Percentiles rank a stretch among this genome's conserved stretches.
Evolutionary conservation across 306 rosid genomes (phyloP).

Genomic region (Benincasa hispida): DNA sequence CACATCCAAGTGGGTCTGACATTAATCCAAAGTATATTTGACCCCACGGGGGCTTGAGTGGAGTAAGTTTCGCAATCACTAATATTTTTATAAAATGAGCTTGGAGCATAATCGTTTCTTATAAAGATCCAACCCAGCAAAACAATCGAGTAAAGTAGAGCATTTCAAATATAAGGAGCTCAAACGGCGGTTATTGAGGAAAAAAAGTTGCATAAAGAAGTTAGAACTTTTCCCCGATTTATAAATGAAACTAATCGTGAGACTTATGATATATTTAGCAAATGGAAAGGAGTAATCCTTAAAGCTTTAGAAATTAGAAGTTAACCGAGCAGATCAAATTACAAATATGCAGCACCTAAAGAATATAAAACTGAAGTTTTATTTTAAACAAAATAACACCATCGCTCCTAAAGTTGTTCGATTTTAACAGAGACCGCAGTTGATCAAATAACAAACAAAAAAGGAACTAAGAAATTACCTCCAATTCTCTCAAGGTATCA

Average conservation of each 20-base stretch:
- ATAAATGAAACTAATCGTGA: background rate
- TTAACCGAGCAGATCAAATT: background rate
- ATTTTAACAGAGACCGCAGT: background rate
- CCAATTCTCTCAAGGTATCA: conserved; percentile 72
- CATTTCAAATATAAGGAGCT: background rate
- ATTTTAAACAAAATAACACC: background rate
- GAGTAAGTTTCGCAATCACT: background rate
- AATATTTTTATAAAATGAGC: background rate
- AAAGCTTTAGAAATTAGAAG: background rate
- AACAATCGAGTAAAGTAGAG: background rate
- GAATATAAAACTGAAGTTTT: background rate
- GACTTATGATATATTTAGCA: background rate
- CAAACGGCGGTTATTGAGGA: background rate
- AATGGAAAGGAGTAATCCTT: background rate
- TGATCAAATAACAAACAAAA: background rate
- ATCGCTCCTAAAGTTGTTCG: background rate
- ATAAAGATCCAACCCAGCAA: background rate
- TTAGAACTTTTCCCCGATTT: background rate
- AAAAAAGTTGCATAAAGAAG: background rate
- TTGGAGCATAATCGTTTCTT: background rate
- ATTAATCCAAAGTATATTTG: background rate
- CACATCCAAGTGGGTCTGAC: background rate
- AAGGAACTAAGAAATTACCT: conserved; percentile 47
- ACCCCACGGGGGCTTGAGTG: background rate
- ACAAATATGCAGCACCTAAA: background rate